Evolutionary conservation across 257 asterid species (phyloP), one percentile per base, ranked within the genome.

Genomic region (Striga asiatica): DNA sequence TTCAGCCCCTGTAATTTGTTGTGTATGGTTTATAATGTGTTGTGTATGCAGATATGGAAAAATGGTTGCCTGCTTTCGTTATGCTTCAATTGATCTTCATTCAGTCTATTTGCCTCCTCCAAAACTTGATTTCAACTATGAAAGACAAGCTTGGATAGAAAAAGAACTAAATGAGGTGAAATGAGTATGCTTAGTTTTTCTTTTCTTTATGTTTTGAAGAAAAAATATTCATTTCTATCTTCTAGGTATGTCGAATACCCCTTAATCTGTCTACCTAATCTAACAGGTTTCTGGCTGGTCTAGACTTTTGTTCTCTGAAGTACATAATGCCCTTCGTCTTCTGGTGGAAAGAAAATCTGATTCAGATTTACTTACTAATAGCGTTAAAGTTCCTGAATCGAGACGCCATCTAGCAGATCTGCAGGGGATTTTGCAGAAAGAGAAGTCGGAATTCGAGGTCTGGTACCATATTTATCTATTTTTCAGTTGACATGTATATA

Each of bases 381-480:
- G 76, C 50, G 25, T 35, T 34, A 80, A 73, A 31, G 27, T 71
- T 49, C 50, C 75, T 56, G 81, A 78, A 60, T 60, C 85, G 48
- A 67, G 81, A 37, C 75, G 72, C 56, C 87, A 83, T 50, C 47
- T 85, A 24, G 66, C 78, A 52, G 86, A 76, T 61, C 71, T 89
- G 50, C 94, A 85, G 76, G 79, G 61, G 62, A 74, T 77, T 70
- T 66, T 85, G 65, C 88, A 81, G 72, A 78, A 78, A 64, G 97
- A 81, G 80, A 89, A 81, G 73, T 62, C 61, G 35, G 97, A 89
- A 70, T 83, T 85, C 73, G 88, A 84, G 89, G 95, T 83, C 50
- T 64, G 60, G 29, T 22, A 35, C 64, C 62, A 41, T 50, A 62
- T 62, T 60, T 22, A 51, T 51, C 54, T 55, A 16, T 56, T 7